Percentiles rank a stretch among this genome's conserved stretches.
Conservation (phyloP, 192 early-diverging fungal genomes). For the Entophlyctis luteolus region DNA sequence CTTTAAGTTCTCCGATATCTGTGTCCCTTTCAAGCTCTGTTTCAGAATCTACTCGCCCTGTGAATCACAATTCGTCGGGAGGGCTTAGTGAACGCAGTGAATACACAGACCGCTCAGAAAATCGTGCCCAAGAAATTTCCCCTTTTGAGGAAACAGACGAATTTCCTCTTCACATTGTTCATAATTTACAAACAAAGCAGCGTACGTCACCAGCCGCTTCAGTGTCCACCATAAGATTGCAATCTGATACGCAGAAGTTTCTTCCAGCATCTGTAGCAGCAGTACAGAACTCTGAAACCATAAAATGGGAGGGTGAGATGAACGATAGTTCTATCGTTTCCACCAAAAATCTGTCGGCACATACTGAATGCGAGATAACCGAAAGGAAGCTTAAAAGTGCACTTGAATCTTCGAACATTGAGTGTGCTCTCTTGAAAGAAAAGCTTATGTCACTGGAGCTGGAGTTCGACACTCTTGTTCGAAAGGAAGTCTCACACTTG, state of each 20-base stretch:
- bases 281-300: not conserved
- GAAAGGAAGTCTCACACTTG: not conserved
- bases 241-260: not conserved
- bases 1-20: too few species aligned
- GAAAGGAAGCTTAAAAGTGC: not conserved
- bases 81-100: too few species aligned
- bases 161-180: slow-evolving; percentile 18
- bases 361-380: not conserved
- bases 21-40: too few species aligned
- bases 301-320: not conserved
- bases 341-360: not conserved
- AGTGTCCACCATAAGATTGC: not conserved
- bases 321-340: not conserved
- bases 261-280: not conserved
- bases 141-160: too few species aligned
- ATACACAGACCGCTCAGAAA: too few species aligned
- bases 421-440: not conserved
- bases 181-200: not conserved
- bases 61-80: too few species aligned
- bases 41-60: too few species aligned
- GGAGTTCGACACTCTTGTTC: not conserved
- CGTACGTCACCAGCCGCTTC: not conserved
- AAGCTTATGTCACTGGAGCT: not conserved
- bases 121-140: too few species aligned
- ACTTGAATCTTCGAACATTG: not conserved